Percentiles rank a stretch among this genome's conserved stretches.
phyloP scores from a whole-genome alignment of 139 green algal species.

The Zygnema circumcarinatum region DNA sequence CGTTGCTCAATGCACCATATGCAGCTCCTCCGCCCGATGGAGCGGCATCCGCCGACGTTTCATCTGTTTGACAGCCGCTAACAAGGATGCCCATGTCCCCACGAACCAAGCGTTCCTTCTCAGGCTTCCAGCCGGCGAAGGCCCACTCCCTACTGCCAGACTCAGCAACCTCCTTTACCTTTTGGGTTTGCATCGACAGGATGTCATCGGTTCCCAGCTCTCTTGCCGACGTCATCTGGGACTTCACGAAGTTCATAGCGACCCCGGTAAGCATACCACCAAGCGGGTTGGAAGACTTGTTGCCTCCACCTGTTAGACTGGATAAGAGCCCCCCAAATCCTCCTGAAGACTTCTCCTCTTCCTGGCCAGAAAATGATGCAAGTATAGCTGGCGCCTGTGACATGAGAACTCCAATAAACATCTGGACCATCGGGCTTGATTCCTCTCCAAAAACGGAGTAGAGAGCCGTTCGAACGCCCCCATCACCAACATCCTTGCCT shows the following conservation, averaged over 20 bases:
- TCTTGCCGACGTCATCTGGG: not conserved
- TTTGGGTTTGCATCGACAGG: not conserved
- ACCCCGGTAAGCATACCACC: not conserved
- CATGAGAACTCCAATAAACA: conserved; percentile 3
- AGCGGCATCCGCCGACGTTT: conserved; percentile 27
- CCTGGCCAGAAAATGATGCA: not conserved
- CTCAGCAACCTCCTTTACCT: not conserved
- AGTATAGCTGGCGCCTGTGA: not conserved
- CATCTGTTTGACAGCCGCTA: conserved; percentile 21
- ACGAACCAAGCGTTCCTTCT: not conserved
- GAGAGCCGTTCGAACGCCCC: not conserved
- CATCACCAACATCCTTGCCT: conserved; percentile 14
- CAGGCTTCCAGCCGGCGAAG: conserved; percentile 12
- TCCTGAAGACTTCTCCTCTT: not conserved
- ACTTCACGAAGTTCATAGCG: conserved; percentile 1
- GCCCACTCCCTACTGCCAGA: not conserved
- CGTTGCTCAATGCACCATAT: conserved; percentile 21
- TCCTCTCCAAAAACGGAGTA: conserved; percentile 28
- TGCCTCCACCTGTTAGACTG: not conserved
- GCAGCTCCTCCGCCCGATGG: not conserved
- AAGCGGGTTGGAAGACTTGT: not conserved
- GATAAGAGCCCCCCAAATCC: not conserved
- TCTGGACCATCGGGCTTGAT: conserved; percentile 25
- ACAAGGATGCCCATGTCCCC: conserved; percentile 26
- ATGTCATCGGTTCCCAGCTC: not conserved